Evolutionary conservation across 495 filamentous ascomycete genomes (phyloP), one percentile per base, ranked within the genome.

Genomic region (Aeminium ludgeri): DNA sequence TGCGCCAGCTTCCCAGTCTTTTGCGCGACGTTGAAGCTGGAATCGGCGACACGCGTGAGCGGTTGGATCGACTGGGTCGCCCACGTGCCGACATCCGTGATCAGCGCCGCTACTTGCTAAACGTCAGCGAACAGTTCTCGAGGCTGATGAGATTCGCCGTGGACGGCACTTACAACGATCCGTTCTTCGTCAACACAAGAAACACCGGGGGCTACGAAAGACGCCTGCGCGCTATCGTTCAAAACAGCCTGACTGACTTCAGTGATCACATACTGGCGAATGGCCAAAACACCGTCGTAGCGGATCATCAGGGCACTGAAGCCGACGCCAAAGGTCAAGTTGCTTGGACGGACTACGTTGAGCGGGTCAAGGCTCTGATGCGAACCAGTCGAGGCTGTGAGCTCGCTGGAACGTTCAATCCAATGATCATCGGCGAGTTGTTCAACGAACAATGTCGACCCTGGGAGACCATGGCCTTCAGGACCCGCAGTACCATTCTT

Each of bases 141-240:
- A 36, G 35, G 2, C 51, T 78, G 0, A 55, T 69, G 36, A 69
- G 67, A 45, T 58, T 62, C 5, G 61, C 71, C 7, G 51, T 66
- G 0, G 62, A 72, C 38, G 76, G 74, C 2, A 64, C 57, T 3
- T 80, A 79, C 43, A 61, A 55, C 40, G 56, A 69, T 20, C 30
- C 44, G 0, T 79, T 79, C 48, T 80, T 80, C 43, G 57, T 52
- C 0, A 57, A 65, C 40, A 62, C 62, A 1, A 52, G 60, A 20
- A 55, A 61, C 0, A 36, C 53, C 0, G 25, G 45, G 15, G 69
- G 64, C 5, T 44, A 55, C 10, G n/a, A 44, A 6, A 70, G 72
- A 42, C 68, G 72, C 6, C 57, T 82, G 6, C 66, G 78, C 8
- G 74, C 79, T 0, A 53, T 73, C 0, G 55, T 78, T 15, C 72